Conservation (phyloP, 2,329 filamentous ascomycete species). For the Venturia aucupariae region DNA sequence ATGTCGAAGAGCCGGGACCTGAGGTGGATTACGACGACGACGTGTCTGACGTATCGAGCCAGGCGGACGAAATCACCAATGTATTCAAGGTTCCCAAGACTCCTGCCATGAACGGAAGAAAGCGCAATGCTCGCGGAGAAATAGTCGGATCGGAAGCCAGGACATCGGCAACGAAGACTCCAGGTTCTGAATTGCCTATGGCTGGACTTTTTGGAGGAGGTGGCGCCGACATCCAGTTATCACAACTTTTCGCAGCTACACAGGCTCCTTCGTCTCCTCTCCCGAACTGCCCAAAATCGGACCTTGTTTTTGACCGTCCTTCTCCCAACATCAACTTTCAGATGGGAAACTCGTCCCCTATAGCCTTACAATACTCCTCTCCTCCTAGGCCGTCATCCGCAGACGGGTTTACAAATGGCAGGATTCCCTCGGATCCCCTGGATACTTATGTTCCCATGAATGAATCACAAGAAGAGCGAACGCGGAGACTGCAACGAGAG, state of each 20-base stretch:
- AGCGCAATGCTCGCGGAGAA: constrained; percentile 11
- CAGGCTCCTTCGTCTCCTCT: constrained; percentile 14
- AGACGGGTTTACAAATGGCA: neutral
- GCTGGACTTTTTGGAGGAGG: constrained; percentile 1
- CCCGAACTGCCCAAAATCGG: constrained; percentile 1
- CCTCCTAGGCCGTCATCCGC: neutral
- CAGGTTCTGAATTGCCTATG: constrained; percentile 10
- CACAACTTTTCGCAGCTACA: constrained; percentile 13
- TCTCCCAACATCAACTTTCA: constrained; percentile 13
- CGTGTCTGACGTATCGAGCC: constrained; percentile 4
- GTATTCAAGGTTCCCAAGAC: constrained; percentile 13
- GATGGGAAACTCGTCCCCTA: neutral
- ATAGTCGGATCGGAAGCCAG: neutral
- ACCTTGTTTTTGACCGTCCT: constrained; percentile 14
- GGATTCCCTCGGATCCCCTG: constrained; percentile 9
- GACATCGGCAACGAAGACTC: constrained; percentile 14
- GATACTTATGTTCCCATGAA: constrained; percentile 12
- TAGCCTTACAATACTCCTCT: neutral
- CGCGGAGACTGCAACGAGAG: neutral
- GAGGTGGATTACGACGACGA: constrained; percentile 6
- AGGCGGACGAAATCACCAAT: constrained; percentile 6
- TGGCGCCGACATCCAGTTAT: neutral
- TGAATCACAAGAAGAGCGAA: constrained; percentile 12
- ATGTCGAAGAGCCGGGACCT: neutral
- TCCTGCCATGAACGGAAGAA: constrained; percentile 11